These are phyloP conservation scores for Alloascoidea africana DNA, from an alignment of 805 yeast genomes.

Conservation along the genomic window DNA sequence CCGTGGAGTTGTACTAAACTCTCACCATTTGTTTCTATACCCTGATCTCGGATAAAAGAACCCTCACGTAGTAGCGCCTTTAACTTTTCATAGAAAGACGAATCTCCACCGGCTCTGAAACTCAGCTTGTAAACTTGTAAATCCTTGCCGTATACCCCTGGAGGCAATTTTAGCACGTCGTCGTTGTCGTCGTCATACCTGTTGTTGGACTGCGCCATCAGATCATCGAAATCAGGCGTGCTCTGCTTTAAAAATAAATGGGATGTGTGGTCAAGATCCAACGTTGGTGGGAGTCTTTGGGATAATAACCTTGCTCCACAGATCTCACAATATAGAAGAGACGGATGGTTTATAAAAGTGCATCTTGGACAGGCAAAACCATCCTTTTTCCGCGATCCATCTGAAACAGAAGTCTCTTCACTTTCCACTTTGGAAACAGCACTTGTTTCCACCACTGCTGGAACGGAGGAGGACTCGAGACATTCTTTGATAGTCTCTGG, in stretches of 20 bases:
- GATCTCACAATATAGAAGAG: constrained; percentile 66
- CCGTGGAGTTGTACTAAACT: neutral
- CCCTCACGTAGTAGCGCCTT: constrained; percentile 28
- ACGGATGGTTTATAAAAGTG: constrained; percentile 75
- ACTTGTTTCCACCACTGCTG: neutral
- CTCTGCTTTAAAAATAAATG: constrained; percentile 6
- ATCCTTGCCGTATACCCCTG: constrained; percentile 10
- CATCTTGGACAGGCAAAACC: constrained; percentile 36
- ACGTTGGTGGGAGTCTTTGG: constrained; percentile 12
- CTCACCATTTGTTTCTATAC: neutral
- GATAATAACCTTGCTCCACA: constrained; percentile 51
- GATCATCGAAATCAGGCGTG: constrained; percentile 8
- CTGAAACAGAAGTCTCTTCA: no score
- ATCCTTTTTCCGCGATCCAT: neutral
- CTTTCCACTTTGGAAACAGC: neutral
- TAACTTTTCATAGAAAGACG: constrained; percentile 32
- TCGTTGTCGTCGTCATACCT: constrained; percentile 3
- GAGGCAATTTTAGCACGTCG: constrained; percentile 12
- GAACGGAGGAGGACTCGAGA: neutral
- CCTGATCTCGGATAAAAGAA: neutral
- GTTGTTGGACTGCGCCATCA: no score
- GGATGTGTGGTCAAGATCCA: constrained; percentile 8
- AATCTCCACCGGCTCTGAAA: constrained; percentile 60
- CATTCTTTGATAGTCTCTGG: neutral
- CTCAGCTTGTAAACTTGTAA: constrained; percentile 38